Evolutionary conservation across 805 yeast genomes (phyloP), one percentile per base, ranked within the genome.

Genomic region (Ascoidea tarda): DNA sequence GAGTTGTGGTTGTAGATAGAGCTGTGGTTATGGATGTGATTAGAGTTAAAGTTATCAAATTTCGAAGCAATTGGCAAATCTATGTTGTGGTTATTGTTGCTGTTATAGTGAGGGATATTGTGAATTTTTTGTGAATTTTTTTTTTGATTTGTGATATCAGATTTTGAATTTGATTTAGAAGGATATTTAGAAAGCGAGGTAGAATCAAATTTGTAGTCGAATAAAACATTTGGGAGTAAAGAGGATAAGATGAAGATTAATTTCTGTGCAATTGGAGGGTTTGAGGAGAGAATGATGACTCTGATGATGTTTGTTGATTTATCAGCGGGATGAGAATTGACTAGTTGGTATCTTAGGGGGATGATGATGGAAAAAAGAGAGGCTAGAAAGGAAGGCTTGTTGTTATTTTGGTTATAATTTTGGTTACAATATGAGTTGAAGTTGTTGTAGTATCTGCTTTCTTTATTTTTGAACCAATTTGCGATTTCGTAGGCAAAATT

Each of bases 191-290:
- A 21, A 21, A 21, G 28, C 3, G 28, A 21, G 28, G 28, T 3
- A 3, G 28, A 21, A 21, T 21, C 28, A 10, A 38, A 38, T 12
- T 51, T 52, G 31, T 48, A 52, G 28, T 52, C 49, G 54, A 56
- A 52, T 16, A 56, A 45, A 6, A 52, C 54, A 33, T 52, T 52
- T 28, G 58, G 58, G 16, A 56, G 46, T 33, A 52, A 54, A 32
- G 51, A 50, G 31, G 50, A 49, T 6, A 54, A 21, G 16, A 56
- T 56, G 14, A 33, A 50, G 12, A 56, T n/a, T 16, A 56, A 48
- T 16, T 52, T 46, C 16, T 47, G 44, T 10, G 44, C 44, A 38
- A 38, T 14, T 10, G 44, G 14, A 10, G 44, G 44, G 14, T 38
- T 38, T 10, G 14, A 10, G 8, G 44, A 38, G 8, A 38, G 14